A percentile compares a stretch with the other conserved stretches of the same genome.
Evolutionary conservation across 306 rosid genomes (phyloP).

Genomic region (Crotalaria pallida): DNA sequence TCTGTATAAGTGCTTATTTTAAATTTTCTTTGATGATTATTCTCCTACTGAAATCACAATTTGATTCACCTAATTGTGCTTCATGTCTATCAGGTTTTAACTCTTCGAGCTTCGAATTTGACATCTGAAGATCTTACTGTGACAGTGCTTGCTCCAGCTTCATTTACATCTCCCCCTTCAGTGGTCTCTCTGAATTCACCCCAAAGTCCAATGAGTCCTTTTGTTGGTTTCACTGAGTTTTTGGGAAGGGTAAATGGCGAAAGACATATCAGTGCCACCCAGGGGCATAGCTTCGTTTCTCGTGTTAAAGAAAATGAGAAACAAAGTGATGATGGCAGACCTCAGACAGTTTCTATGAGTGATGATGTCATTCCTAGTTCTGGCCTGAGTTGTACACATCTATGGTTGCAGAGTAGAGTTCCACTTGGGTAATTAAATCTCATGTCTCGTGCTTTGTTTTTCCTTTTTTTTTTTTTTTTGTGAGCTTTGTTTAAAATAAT

Average conservation of each 20-base stretch:
- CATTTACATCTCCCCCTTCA: slow-evolving; percentile 71
- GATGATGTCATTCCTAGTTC: slow-evolving; percentile 69
- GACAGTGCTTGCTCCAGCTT: slow-evolving; percentile 96
- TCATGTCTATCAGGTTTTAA: slow-evolving; percentile 68
- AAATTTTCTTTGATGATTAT: slow-evolving; percentile 1
- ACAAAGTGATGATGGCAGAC: slow-evolving; percentile 38
- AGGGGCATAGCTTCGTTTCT: slow-evolving; percentile 47
- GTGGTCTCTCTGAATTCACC: slow-evolving; percentile 87
- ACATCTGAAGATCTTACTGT: slow-evolving; percentile 82
- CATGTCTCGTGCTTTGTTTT: neutral
- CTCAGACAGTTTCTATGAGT: slow-evolving; percentile 45
- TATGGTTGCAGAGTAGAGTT: slow-evolving; percentile 97
- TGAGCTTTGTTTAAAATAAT: neutral
- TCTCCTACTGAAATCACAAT: neutral
- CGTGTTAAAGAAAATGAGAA: slow-evolving; percentile 42
- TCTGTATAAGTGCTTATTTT: slow-evolving; percentile 1
- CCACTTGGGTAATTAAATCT: slow-evolving; percentile 84
- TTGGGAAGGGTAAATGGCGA: slow-evolving; percentile 53
- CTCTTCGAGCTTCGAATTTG: slow-evolving; percentile 94
- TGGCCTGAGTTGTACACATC: slow-evolving; percentile 78
- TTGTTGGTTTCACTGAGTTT: slow-evolving; percentile 64
- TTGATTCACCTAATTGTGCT: slow-evolving; percentile 11
- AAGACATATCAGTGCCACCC: slow-evolving; percentile 35
- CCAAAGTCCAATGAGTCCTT: slow-evolving; percentile 71
- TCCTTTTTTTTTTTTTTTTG: slow-evolving; percentile 5